Percentiles rank a stretch among this genome's conserved stretches.
These are phyloP conservation scores for Penicillium digitatum DNA, from an alignment of 2,329 filamentous ascomycete species.

Conservation along the genomic window DNA sequence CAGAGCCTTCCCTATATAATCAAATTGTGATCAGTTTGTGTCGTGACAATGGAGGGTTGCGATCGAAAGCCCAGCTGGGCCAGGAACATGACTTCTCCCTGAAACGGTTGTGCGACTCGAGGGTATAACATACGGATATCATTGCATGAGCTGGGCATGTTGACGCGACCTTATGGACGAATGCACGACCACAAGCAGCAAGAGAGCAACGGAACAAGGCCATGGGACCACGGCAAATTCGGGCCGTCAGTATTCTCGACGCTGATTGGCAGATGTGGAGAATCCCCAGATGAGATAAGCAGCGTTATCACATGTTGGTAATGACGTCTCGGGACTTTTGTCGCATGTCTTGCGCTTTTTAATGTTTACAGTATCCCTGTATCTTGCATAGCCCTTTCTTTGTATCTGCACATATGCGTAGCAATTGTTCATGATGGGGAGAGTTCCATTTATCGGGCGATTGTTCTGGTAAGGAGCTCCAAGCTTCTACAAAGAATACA, in stretches of 20 bases:
- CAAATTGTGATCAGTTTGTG: conserved; percentile 19
- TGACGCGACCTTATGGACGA: conserved; percentile 23
- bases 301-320: conserved; percentile 26
- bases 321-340: conserved; percentile 21
- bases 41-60: conserved; percentile 2
- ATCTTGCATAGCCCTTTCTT: background rate
- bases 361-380: background rate
- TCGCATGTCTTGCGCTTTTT: background rate
- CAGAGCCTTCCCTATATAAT: conserved; percentile 71
- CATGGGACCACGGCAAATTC: conserved; percentile 18
- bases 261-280: conserved; percentile 12
- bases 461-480: conserved; percentile 47
- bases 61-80: background rate
- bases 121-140: conserved; percentile 71
- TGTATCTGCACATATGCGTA: conserved; percentile 5
- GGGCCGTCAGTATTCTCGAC: conserved; percentile 13
- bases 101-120: background rate
- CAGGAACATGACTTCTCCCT: background rate
- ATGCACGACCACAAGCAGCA: background rate
- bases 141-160: conserved; percentile 93
- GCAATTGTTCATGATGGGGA: conserved; percentile 44
- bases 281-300: conserved; percentile 35
- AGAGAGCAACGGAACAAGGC: background rate
- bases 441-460: conserved; percentile 61
- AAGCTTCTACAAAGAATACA: background rate